Evolutionary conservation across 1,284 basidiomycete species (phyloP), one percentile per base, ranked within the genome.

Genomic region (Volvariella volvacea): DNA sequence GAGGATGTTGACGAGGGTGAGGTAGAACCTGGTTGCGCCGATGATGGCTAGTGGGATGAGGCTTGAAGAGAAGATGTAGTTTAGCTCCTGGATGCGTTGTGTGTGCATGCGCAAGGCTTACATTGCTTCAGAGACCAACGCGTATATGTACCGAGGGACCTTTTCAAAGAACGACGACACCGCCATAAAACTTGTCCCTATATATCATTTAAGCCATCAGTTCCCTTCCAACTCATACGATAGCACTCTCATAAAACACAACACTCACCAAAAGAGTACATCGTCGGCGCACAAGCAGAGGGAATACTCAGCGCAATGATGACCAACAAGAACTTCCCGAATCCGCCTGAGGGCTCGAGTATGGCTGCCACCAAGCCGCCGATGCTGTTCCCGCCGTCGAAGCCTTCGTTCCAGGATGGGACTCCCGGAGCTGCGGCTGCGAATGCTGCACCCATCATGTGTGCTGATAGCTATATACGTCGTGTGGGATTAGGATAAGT

Each of bases 101-200:
- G 25, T 12, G 6, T 6, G 25, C 25, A 6, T 6, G 6, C 6
- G 12, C 12, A 28, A 6, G 25, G 6, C 67, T 41, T 39, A 79
- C 78, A 92, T 79, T n/a, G 75, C 83, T 17, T 77, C 82, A 2
- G 85, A 84, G 31, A 88, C 57, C 12, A 88, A 76, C 52, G 84
- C 50, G 34, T 56, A 58, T 28, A 88, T 65, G 63, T 84, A 90
- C 45, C 88, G 72, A 2, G 90, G 89, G 3, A 91, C 66, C 30
- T 65, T 61, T 15, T 69, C 61, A 48, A 78, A 73, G 21, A 78
- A 46, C 55, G 80, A 58, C 2, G 80, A 64, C 15, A 86, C 67
- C 8, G 85, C 74, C 74, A 88, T 85, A 50, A 86, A 73, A 48
- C 79, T 83, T 37, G 80, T 76, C 16, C 83, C 65, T 67, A 33